Percentiles rank a stretch among this genome's conserved stretches.
phyloP scores from a whole-genome alignment of 345 rosid species.

The Fremontodendron californicum region DNA sequence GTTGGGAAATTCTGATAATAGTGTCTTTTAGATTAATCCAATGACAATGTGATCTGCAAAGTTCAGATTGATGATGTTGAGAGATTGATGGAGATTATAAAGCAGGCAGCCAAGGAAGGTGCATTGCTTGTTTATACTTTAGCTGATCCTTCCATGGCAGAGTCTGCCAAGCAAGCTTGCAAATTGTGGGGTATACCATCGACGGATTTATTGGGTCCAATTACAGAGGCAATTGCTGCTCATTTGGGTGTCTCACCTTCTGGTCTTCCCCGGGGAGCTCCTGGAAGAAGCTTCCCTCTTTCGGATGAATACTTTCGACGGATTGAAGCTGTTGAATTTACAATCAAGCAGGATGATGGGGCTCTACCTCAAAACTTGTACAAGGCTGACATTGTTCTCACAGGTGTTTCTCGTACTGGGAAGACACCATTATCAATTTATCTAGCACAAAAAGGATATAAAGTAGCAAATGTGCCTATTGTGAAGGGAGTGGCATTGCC shows the following conservation, averaged over 20 bases:
- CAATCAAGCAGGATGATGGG: slow-evolving; percentile 88
- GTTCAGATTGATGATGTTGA: slow-evolving; percentile 70
- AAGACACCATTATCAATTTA: slow-evolving; percentile 84
- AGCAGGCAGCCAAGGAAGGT: slow-evolving; percentile 85
- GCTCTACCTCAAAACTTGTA: slow-evolving; percentile 67
- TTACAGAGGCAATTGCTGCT: slow-evolving; percentile 72
- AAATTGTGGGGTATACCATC: slow-evolving; percentile 65
- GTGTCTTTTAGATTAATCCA: not conserved
- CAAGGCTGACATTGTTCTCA: slow-evolving; percentile 67
- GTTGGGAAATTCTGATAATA: not conserved
- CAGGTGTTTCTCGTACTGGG: slow-evolving; percentile 81
- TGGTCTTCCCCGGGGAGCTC: slow-evolving; percentile 77
- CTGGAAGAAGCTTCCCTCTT: slow-evolving; percentile 46
- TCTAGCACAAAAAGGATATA: slow-evolving; percentile 78
- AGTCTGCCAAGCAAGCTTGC: slow-evolving; percentile 66
- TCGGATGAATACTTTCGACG: slow-evolving; percentile 63
- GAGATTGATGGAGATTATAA: slow-evolving; percentile 59
- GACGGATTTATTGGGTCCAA: slow-evolving; percentile 74
- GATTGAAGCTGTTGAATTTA: slow-evolving; percentile 83
- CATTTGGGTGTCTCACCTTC: slow-evolving; percentile 82
- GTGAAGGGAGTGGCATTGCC: slow-evolving; percentile 72
- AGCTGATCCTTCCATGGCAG: slow-evolving; percentile 78
- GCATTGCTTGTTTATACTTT: slow-evolving; percentile 70
- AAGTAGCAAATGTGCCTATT: slow-evolving; percentile 82
- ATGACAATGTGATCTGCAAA: not conserved